A percentile compares a stretch with the other conserved stretches of the same genome.
Conservation (phyloP, 2,329 filamentous ascomycete genomes). For the Verruconis gallopava region DNA sequence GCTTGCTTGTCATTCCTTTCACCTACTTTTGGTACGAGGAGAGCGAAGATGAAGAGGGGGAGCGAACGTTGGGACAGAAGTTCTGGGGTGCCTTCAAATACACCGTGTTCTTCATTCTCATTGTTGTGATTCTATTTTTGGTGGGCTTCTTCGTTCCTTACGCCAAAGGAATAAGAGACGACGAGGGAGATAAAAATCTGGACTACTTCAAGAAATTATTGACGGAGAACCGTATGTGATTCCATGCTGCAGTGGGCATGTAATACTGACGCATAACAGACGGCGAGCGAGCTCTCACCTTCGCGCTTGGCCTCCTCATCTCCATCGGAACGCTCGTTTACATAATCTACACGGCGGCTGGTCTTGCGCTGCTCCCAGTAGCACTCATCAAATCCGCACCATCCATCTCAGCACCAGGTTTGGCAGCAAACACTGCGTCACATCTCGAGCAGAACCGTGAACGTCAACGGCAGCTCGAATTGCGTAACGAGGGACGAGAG, state of each 20-base stretch:
- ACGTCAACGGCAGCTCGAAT: conserved; percentile 80
- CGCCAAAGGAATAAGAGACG: conserved; percentile 47
- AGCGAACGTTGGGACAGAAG: conserved; percentile 55
- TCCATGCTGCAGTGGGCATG: neutral
- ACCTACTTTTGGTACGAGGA: conserved; percentile 98
- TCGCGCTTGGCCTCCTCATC: conserved; percentile 77
- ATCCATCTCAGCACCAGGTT: conserved; percentile 66
- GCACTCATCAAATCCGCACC: conserved; percentile 87
- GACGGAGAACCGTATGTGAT: conserved; percentile 56
- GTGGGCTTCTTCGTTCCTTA: conserved; percentile 90
- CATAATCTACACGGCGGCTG: conserved; percentile 75
- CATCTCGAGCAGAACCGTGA: conserved; percentile 82
- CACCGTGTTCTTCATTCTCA: conserved; percentile 68
- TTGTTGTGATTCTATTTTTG: conserved; percentile 73
- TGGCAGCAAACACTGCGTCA: conserved; percentile 63
- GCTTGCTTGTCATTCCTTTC: conserved; percentile 81
- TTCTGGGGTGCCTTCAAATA: conserved; percentile 84
- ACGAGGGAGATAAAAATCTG: conserved; percentile 57
- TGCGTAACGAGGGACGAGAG: conserved; percentile 63
- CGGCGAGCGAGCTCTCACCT: conserved; percentile 84
- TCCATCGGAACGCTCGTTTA: conserved; percentile 79
- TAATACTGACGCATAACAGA: conserved; percentile 33
- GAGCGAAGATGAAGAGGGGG: conserved; percentile 67
- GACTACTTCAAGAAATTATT: conserved; percentile 86
- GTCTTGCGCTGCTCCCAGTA: conserved; percentile 77